phyloP scores from a whole-genome alignment of 208 protist species.

The Trypanosoma scelopori region DNA sequence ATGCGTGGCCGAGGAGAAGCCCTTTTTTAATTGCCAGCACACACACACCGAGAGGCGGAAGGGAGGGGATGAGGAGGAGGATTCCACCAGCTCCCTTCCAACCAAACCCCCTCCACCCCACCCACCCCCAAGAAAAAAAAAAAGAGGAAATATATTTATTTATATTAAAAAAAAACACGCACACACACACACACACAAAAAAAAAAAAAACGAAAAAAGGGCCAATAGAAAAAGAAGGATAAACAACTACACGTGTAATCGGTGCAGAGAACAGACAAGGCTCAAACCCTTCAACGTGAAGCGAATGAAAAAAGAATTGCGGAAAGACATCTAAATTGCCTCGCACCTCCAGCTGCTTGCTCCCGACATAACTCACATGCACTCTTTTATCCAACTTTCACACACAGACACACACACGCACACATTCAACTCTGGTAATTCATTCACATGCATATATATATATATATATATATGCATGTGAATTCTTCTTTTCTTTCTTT shows the following conservation, averaged over 20 bases:
- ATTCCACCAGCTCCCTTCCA: background rate
- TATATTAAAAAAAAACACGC: slow-evolving; percentile 13
- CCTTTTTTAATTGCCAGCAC: slow-evolving; percentile 1
- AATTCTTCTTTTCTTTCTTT: slow-evolving; percentile 16
- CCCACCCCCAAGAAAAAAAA: slow-evolving; percentile 24
- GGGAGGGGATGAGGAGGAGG: background rate
- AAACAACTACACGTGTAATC: no score
- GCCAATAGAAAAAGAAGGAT: no score
- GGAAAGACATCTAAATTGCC: no score
- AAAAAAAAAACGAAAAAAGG: slow-evolving; percentile 15
- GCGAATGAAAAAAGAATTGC: no score
- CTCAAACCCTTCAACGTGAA: no score
- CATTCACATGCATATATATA: slow-evolving; percentile 20
- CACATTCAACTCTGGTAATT: slow-evolving; percentile 23
- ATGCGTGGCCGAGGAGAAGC: no score
- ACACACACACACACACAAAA: slow-evolving; percentile 8
- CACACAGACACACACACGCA: background rate
- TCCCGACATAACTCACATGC: no score
- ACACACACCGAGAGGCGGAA: slow-evolving; percentile 5
- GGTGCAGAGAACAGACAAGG: no score
- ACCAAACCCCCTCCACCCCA: no score
- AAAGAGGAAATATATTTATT: slow-evolving; percentile 7
- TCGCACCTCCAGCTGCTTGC: no score
- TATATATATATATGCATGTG: slow-evolving; percentile 19
- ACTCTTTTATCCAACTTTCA: no score